A percentile compares a stretch with the other conserved stretches of the same genome.
phyloP scores from a whole-genome alignment of 257 asterid genomes.

The Fraxinus pennsylvanica region DNA sequence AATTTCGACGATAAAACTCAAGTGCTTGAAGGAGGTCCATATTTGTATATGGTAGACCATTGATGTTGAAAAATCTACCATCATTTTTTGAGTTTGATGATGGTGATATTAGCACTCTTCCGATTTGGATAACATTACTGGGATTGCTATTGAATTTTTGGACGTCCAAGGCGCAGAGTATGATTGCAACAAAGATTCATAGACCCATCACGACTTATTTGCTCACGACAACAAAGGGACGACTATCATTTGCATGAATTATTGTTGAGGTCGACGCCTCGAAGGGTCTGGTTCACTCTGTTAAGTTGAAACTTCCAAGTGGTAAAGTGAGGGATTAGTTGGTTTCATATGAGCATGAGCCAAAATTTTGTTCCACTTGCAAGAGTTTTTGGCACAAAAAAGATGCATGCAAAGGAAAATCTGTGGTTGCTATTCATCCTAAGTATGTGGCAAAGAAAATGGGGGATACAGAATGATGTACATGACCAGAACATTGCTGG shows the following conservation, averaged over 20 bases:
- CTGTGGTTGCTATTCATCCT: background rate
- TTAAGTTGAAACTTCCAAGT: background rate
- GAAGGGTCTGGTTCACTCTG: background rate
- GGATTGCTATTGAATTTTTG: background rate
- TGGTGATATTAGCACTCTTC: too few relatives aligned
- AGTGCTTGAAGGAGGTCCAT: too few relatives aligned
- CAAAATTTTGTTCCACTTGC: background rate
- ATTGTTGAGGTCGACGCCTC: background rate
- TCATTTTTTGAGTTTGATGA: too few relatives aligned
- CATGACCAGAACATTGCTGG: too few relatives aligned
- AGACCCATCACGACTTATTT: background rate
- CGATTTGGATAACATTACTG: fast-evolving
- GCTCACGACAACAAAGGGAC: background rate
- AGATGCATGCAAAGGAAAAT: background rate
- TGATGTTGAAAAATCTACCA: too few relatives aligned
- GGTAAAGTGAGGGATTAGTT: background rate
- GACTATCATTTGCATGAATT: background rate
- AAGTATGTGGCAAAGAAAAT: too few relatives aligned
- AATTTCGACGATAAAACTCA: too few relatives aligned
- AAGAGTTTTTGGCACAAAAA: too few relatives aligned
- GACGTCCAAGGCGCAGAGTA: background rate
- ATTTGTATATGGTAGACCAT: too few relatives aligned
- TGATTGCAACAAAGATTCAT: background rate
- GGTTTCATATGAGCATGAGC: background rate
- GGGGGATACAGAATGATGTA: too few relatives aligned